Percentiles rank a stretch among this genome's conserved stretches.
Evolutionary conservation across 1,284 basidiomycete species (phyloP).

Genomic region (Cyathus olla): DNA sequence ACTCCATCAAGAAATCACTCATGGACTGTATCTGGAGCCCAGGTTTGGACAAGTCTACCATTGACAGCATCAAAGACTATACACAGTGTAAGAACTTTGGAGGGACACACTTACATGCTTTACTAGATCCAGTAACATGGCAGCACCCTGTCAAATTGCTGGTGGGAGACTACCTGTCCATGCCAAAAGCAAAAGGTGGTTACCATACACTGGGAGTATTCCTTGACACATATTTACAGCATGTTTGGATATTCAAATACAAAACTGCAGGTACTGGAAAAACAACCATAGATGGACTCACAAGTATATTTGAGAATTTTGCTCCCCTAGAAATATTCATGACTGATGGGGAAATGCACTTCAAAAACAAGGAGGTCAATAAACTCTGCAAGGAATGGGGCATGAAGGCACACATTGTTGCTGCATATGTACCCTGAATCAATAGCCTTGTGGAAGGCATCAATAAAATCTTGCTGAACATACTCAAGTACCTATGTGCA

Average conservation of each 20-base stretch:
- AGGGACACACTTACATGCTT: conserved; percentile 26
- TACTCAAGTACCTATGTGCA: conserved; percentile 36
- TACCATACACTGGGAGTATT: conserved; percentile 37
- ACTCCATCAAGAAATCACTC: conserved; percentile 34
- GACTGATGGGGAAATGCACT: conserved; percentile 48
- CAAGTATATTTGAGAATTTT: conserved; percentile 24
- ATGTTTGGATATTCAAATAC: conserved; percentile 34
- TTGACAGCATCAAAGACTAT: conserved; percentile 38
- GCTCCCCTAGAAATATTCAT: conserved; percentile 38
- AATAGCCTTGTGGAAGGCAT: conserved; percentile 44
- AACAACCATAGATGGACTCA: conserved; percentile 29
- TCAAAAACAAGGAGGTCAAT: conserved; percentile 38
- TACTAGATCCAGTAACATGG: conserved; percentile 44
- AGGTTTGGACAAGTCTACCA: conserved; percentile 33
- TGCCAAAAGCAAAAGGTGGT: conserved; percentile 43
- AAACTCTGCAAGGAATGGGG: conserved; percentile 30
- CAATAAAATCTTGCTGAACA: conserved; percentile 37
- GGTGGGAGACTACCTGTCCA: conserved; percentile 43
- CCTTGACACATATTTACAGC: conserved; percentile 36
- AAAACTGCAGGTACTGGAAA: conserved; percentile 31
- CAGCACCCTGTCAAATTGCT: conserved; percentile 44
- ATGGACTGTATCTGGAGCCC: conserved; percentile 34
- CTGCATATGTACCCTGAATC: conserved; percentile 45
- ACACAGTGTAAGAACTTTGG: conserved; percentile 12
- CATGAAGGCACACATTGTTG: conserved; percentile 22